Evolutionary conservation across 306 rosid genomes (phyloP).

Genomic region (Datisca glomerata): DNA sequence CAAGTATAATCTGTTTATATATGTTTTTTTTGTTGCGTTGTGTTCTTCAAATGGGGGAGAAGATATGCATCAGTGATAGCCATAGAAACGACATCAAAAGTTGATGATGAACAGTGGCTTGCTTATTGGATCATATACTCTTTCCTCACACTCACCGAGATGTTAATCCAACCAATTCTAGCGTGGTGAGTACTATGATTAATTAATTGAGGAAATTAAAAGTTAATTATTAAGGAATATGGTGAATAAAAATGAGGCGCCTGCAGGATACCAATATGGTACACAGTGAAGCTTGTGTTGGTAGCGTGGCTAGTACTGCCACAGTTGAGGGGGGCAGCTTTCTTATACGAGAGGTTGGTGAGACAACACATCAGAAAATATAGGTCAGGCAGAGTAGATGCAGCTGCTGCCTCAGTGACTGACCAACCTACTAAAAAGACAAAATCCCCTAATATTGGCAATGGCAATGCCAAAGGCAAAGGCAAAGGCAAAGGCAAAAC

Average conservation of each 20-base stretch:
- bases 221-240: too few relatives aligned
- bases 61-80: conserved; percentile 92
- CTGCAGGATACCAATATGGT: conserved; percentile 76
- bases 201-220: not conserved
- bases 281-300: conserved; percentile 42
- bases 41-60: too few relatives aligned
- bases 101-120: conserved; percentile 87
- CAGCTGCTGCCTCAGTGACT: conserved; percentile 1
- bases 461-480: too few relatives aligned
- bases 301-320: conserved; percentile 92
- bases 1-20: too few relatives aligned
- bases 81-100: conserved; percentile 55
- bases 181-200: conserved; percentile 30
- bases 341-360: conserved; percentile 62
- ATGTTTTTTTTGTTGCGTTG: too few relatives aligned
- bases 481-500: too few relatives aligned
- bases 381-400: conserved; percentile 3
- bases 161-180: conserved; percentile 47
- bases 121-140: conserved; percentile 94
- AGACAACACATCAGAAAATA: conserved; percentile 38
- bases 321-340: conserved; percentile 83
- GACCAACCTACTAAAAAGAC: too few relatives aligned
- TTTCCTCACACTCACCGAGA: conserved; percentile 68
- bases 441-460: not conserved
- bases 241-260: too few relatives aligned